A percentile compares a stretch with the other conserved stretches of the same genome.
These are phyloP conservation scores for Scheffersomyces ergatensis DNA, from an alignment of 805 yeast species.

Conservation along the genomic window DNA sequence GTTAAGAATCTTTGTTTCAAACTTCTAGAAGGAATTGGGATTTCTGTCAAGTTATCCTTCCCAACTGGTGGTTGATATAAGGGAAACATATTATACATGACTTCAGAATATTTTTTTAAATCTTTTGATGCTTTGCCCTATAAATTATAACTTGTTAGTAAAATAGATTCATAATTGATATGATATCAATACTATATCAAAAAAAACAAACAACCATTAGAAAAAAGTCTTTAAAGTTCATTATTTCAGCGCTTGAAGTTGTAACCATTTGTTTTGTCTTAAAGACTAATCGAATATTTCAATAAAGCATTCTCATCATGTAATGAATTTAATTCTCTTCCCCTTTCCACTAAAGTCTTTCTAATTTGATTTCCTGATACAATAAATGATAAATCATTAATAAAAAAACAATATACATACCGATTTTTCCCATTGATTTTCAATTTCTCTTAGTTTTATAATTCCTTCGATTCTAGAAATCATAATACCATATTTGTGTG, in stretches of 20 bases:
- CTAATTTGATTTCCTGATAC: slow-evolving; percentile 5
- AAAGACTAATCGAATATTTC: slow-evolving; percentile 70
- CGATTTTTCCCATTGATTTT: slow-evolving; percentile 55
- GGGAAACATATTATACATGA: slow-evolving; percentile 82
- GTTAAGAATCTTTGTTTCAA: slow-evolving; percentile 79
- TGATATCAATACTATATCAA: neutral
- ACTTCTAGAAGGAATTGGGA: slow-evolving; percentile 85
- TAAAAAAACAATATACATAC: slow-evolving; percentile 53
- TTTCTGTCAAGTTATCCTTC: slow-evolving; percentile 85
- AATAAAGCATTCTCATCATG: slow-evolving; percentile 44
- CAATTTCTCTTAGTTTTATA: slow-evolving; percentile 62
- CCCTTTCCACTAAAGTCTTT: too few species aligned
- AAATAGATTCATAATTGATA: neutral
- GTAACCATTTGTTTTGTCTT: slow-evolving; percentile 64
- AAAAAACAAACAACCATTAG: neutral
- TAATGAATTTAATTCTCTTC: neutral
- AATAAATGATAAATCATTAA: too few species aligned
- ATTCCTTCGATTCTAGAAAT: slow-evolving; percentile 90
- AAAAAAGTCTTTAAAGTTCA: neutral
- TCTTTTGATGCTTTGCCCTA: slow-evolving; percentile 54
- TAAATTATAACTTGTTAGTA: slow-evolving; percentile 31
- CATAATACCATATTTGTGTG: slow-evolving; percentile 75
- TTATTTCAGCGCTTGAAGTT: slow-evolving; percentile 16
- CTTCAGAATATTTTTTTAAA: slow-evolving; percentile 53
- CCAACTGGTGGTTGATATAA: slow-evolving; percentile 42